Percentiles rank a stretch among this genome's conserved stretches.
These are phyloP conservation scores for Marsdenia floribunda DNA, from an alignment of 257 asterid genomes.

Conservation along the genomic window DNA sequence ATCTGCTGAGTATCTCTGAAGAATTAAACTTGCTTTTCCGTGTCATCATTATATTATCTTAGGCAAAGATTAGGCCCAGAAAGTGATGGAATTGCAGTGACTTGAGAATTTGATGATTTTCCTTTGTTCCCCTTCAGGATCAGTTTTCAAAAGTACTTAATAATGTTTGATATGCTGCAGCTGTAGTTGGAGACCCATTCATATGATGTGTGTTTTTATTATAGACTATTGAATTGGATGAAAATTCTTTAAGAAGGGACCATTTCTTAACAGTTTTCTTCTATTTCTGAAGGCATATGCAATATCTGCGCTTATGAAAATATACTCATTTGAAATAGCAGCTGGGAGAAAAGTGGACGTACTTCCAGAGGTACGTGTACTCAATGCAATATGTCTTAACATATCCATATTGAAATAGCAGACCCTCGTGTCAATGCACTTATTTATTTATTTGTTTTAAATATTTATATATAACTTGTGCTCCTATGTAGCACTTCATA, in stretches of 20 bases:
- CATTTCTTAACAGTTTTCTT: slow-evolving; percentile 19
- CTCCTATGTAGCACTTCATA: not conserved
- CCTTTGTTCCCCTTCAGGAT: not conserved
- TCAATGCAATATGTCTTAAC: slow-evolving; percentile 4
- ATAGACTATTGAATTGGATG: not conserved
- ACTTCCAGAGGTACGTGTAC: slow-evolving; percentile 70
- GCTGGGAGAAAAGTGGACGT: slow-evolving; percentile 85
- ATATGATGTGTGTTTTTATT: not conserved
- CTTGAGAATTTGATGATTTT: not conserved
- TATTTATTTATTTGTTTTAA: too few species aligned
- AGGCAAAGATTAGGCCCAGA: not conserved
- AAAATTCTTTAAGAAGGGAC: slow-evolving; percentile 1
- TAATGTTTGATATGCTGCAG: not conserved
- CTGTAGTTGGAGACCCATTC: not conserved
- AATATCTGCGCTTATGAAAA: slow-evolving; percentile 80
- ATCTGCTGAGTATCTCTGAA: not conserved
- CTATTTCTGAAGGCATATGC: slow-evolving; percentile 72
- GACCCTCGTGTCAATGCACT: too few species aligned
- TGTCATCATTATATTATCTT: not conserved
- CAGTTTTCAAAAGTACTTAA: not conserved
- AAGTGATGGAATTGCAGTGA: not conserved
- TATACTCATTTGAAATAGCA: slow-evolving; percentile 88
- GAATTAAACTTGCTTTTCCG: not conserved
- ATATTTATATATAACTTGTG: not conserved
- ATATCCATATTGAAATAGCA: not conserved